phyloP scores from a whole-genome alignment of 202 grass and related monocot species.

The Schoenoplectus tabernaemontani region DNA sequence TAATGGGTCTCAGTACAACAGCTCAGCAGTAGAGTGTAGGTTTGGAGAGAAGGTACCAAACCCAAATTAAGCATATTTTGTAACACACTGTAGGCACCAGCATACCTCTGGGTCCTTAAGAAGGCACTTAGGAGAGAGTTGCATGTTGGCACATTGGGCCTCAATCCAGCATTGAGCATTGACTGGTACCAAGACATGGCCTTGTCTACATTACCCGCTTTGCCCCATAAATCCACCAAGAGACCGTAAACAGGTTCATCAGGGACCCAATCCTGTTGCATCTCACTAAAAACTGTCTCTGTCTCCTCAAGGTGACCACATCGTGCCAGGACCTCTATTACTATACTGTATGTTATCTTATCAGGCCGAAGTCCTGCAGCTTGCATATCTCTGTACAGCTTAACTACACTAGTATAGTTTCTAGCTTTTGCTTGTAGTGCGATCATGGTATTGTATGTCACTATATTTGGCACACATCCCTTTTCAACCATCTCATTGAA shows the following conservation, averaged over 20 bases:
- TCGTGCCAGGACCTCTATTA: conserved; percentile 85
- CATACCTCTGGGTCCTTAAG: conserved; percentile 60
- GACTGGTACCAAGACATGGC: conserved; percentile 70
- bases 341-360: conserved; percentile 97
- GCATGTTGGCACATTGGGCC: conserved; percentile 84
- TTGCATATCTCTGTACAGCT: conserved; percentile 95
- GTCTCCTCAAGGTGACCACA: conserved; percentile 79
- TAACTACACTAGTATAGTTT: conserved; percentile 81
- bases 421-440: conserved; percentile 86
- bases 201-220: conserved; percentile 78
- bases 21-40: conserved; percentile 87
- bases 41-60: conserved; percentile 80
- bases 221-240: conserved; percentile 94
- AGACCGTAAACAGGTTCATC: conserved; percentile 96
- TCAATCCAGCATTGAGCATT: conserved; percentile 82
- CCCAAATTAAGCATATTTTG: conserved; percentile 67
- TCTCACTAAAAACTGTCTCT: conserved; percentile 75
- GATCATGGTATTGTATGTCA: conserved; percentile 97
- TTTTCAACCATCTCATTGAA: conserved; percentile 92
- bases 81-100: conserved; percentile 57
- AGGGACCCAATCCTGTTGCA: conserved; percentile 80
- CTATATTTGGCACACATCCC: conserved; percentile 78
- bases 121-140: conserved; percentile 87
- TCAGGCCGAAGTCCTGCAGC: conserved; percentile 76
- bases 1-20: conserved; percentile 50